Conservation (phyloP, 768 basidiomycete genomes). For the Boletus bicolor region DNA sequence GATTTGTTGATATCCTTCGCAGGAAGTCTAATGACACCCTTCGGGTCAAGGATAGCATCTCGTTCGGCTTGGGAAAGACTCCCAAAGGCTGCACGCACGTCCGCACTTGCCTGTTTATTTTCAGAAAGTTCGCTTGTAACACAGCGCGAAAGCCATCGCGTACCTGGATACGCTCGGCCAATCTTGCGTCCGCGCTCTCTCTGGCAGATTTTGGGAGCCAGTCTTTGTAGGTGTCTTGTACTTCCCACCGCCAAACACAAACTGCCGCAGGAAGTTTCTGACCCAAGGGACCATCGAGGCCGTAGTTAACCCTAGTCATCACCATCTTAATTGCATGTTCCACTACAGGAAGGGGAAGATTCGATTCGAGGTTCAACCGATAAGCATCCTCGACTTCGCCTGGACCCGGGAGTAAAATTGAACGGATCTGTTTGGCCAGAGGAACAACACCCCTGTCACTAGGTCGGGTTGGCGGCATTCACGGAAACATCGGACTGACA, state of each 20-base stretch:
- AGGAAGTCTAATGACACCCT: conserved; percentile 35
- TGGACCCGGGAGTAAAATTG: conserved; percentile 60
- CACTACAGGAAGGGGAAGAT: conserved; percentile 45
- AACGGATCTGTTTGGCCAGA: conserved; percentile 67
- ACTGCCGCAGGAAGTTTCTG: conserved; percentile 59
- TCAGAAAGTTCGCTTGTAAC: conserved; percentile 1
- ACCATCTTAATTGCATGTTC: conserved; percentile 63
- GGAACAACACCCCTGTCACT: conserved; percentile 71
- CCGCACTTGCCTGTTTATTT: conserved; percentile 52
- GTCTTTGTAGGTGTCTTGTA: conserved; percentile 51
- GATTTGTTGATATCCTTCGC: conserved; percentile 34
- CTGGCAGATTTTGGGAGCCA: conserved; percentile 67
- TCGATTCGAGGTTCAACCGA: conserved; percentile 34
- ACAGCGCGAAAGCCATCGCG: conserved; percentile 15
- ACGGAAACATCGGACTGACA: background rate
- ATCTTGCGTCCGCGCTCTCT: conserved; percentile 60
- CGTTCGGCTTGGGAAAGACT: conserved; percentile 56
- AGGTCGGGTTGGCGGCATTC: conserved; percentile 10
- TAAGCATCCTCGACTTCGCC: conserved; percentile 50
- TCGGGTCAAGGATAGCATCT: conserved; percentile 53
- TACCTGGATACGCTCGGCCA: conserved; percentile 65
- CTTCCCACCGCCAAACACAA: conserved; percentile 87
- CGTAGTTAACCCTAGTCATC: conserved; percentile 76
- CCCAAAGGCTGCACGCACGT: conserved; percentile 53
- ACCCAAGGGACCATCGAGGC: conserved; percentile 52